Percentiles rank a stretch among this genome's conserved stretches.
These are phyloP conservation scores for Colletotrichum karsti DNA, from an alignment of 2,329 filamentous ascomycete genomes.

Conservation along the genomic window DNA sequence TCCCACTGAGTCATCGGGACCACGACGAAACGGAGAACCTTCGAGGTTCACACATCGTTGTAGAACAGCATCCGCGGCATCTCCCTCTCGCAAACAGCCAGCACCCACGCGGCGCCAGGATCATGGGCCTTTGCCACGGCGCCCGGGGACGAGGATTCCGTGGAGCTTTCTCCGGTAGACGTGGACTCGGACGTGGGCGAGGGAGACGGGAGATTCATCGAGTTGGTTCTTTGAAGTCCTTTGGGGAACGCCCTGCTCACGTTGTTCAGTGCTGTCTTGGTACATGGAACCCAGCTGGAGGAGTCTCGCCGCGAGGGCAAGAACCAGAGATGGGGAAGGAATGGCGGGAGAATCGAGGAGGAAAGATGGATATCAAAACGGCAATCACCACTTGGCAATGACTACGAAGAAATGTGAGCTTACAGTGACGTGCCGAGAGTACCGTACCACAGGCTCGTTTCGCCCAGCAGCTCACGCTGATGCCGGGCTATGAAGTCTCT, in stretches of 20 bases:
- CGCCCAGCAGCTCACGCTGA: conserved; percentile 55
- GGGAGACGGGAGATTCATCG: conserved; percentile 55
- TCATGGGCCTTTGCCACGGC: conserved; percentile 42
- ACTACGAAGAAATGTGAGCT: conserved; percentile 24
- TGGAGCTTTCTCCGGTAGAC: neutral
- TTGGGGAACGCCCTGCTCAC: neutral
- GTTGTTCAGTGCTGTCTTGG: too few species aligned
- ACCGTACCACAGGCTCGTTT: conserved; percentile 72
- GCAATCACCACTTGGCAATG: neutral
- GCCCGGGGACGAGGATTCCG: conserved; percentile 35
- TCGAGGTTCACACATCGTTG: conserved; percentile 28
- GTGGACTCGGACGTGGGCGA: conserved; percentile 61
- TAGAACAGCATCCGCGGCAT: conserved; percentile 45
- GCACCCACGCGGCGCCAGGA: conserved; percentile 48
- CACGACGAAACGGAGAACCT: too few species aligned
- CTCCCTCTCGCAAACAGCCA: conserved; percentile 43
- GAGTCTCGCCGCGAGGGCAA: too few species aligned
- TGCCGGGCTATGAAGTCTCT: conserved; percentile 61
- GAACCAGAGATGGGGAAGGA: too few species aligned
- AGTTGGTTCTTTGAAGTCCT: neutral
- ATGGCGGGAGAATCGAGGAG: too few species aligned
- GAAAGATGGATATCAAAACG: neutral
- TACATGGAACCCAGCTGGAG: too few species aligned
- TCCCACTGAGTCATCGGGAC: too few species aligned
- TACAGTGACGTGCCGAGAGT: conserved; percentile 71